Percentiles rank a stretch among this genome's conserved stretches.
These are phyloP conservation scores for Chaetoscypha palmicola DNA, from an alignment of 2,329 filamentous ascomycete species.

Conservation along the genomic window DNA sequence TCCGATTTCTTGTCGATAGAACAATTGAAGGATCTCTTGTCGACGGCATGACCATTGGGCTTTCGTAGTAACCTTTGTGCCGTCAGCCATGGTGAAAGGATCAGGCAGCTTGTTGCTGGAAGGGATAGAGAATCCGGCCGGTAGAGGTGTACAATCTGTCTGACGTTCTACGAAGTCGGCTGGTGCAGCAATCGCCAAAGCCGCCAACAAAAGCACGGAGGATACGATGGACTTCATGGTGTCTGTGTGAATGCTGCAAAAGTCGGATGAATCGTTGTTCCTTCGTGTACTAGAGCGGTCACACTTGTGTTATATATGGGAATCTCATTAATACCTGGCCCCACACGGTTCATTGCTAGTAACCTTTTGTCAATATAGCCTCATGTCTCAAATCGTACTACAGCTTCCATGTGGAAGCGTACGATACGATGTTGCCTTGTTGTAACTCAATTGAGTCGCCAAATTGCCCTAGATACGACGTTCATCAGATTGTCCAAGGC, in stretches of 20 bases:
- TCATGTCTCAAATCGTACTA: conserved; percentile 3
- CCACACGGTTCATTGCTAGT: conserved; percentile 6
- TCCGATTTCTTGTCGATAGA: conserved; percentile 47
- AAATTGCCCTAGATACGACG: no score
- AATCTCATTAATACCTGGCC: conserved; percentile 1
- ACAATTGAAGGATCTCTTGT: conserved; percentile 40
- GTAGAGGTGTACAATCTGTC: conserved; percentile 11
- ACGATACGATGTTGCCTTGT: neutral
- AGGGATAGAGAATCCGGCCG: conserved; percentile 8
- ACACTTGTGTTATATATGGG: conserved; percentile 4
- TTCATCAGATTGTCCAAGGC: no score
- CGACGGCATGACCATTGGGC: conserved; percentile 42
- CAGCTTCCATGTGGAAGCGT: neutral
- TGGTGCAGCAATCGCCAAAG: conserved; percentile 11
- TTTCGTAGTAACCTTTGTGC: conserved; percentile 38
- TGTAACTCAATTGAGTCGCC: neutral
- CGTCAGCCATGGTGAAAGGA: conserved; percentile 41
- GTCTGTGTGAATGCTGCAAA: neutral
- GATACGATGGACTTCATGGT: conserved; percentile 15
- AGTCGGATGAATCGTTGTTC: conserved; percentile 3
- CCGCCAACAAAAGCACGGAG: conserved; percentile 9
- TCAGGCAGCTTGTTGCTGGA: conserved; percentile 30
- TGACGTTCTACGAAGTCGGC: conserved; percentile 10
- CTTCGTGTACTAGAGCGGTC: neutral
- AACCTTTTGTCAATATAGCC: conserved; percentile 3